Base-by-base conservation (phyloP, 2,329 filamentous ascomycete species). In the Tolypocladium cylindrosporum region DNA sequence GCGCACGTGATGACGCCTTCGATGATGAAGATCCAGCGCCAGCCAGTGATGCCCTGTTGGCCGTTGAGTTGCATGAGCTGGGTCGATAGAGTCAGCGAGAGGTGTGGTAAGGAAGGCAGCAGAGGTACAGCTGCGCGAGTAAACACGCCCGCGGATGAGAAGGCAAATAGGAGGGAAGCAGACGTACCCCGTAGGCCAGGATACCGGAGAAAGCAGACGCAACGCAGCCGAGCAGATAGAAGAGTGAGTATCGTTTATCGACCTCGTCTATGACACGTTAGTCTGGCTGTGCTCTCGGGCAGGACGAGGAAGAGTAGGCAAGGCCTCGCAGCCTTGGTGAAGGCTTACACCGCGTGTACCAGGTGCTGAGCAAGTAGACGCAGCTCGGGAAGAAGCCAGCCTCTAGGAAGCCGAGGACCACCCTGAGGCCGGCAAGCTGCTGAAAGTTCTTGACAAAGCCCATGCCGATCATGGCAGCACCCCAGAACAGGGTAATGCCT, bases 301-400 rank as follows among this genome's bases (percentile, higher is more conserved):
- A 16, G 19, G 39, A 36, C 1, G 48, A 19, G 9, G 48, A 31
- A 36, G 31, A 34, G 27, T 7, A 36, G 45, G 31, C 19, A 36
- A 19, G 31, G 19, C 2, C 0, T 37, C 19, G 11, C 13, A 13
- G 27, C 13, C 27, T n/a, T 3, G 16, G 16, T 4, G 36, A 1
- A 48, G 21, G 69, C 78, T 76, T 70, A 83, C 81, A 86, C 69
- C 84, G 73, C 0, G 84, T 86, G 66, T 88, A 89, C 86, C 86
- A 91, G 41, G 85, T 88, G 60, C 82, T 86, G n/a, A 91, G 78
- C 7, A 90, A 74, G 66, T 89, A 90, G 0, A 88, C 85, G 55
- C 82, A 86, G 55, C 82, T 82, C 0, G 87, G 86, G 70, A 90
- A 90, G 71, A 87, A 89, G 0, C 87, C 83, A n/a, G 83, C 81